These are phyloP conservation scores for Neurospora pannonica DNA, from an alignment of 495 filamentous ascomycete species.

Conservation along the genomic window DNA sequence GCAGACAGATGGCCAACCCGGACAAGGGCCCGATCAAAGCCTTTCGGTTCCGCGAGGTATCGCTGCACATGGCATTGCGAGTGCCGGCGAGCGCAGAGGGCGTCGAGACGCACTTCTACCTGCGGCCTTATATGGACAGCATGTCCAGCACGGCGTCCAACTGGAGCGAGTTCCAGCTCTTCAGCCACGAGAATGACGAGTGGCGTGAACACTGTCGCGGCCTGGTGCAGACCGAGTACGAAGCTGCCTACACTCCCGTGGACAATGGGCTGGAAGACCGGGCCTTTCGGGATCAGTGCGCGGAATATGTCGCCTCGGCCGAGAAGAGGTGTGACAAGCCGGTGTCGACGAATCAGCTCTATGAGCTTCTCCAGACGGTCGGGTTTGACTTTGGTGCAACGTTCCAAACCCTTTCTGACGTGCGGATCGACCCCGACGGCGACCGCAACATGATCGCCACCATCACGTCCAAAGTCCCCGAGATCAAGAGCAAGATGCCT, in stretches of 20 bases:
- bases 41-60: slow-evolving; percentile 10
- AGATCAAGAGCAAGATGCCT: not conserved
- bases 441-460: not conserved
- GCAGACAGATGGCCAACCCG: slow-evolving; percentile 21
- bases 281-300: not conserved
- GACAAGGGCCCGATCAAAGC: slow-evolving; percentile 1
- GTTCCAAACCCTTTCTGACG: slow-evolving; percentile 1
- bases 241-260: not conserved
- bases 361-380: slow-evolving; percentile 5
- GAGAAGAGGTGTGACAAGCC: not conserved
- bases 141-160: not conserved
- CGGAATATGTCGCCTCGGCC: not conserved
- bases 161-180: not conserved
- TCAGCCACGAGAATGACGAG: not conserved
- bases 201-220: not conserved
- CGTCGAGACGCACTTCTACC: slow-evolving; percentile 25
- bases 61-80: slow-evolving; percentile 22
- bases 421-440: not conserved
- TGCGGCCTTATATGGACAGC: slow-evolving; percentile 8
- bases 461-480: not conserved
- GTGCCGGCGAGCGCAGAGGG: slow-evolving; percentile 20
- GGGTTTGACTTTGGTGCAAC: slow-evolving; percentile 19
- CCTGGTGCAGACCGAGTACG: not conserved
- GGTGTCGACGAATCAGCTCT: not conserved
- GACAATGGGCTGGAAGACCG: not conserved